These are phyloP conservation scores for Fusarium protoensiforme DNA, from an alignment of 2,329 filamentous ascomycete genomes.

Conservation along the genomic window DNA sequence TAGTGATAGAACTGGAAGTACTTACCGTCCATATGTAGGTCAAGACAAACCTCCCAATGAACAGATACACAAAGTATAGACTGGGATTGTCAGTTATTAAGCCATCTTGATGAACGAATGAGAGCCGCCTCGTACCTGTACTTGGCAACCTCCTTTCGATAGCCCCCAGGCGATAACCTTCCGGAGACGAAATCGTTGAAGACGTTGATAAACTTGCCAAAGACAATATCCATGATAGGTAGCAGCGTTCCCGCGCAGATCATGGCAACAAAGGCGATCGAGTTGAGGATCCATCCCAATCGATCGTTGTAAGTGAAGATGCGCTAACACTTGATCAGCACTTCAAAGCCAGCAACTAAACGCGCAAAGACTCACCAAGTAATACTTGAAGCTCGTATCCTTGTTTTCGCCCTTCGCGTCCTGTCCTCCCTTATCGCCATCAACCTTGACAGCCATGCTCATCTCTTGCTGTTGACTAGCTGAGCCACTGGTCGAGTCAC, in stretches of 20 bases:
- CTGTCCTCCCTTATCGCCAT: background rate
- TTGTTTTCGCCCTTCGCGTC: slow-evolving; percentile 19
- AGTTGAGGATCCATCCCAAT: slow-evolving; percentile 51
- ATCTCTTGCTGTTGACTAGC: slow-evolving; percentile 3
- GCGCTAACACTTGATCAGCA: slow-evolving; percentile 39
- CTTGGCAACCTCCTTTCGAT: slow-evolving; percentile 60
- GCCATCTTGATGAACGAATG: background rate
- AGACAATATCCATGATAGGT: slow-evolving; percentile 69
- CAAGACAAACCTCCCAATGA: slow-evolving; percentile 64
- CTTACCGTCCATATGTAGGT: slow-evolving; percentile 65
- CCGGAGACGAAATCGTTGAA: slow-evolving; percentile 67
- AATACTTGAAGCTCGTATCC: slow-evolving; percentile 41
- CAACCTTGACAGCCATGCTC: background rate
- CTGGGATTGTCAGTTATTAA: slow-evolving; percentile 44
- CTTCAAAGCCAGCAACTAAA: background rate
- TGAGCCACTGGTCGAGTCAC: background rate
- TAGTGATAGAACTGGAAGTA: background rate
- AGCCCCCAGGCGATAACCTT: slow-evolving; percentile 55
- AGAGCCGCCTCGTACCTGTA: slow-evolving; percentile 47
- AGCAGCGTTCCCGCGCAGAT: slow-evolving; percentile 52
- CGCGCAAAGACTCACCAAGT: slow-evolving; percentile 28
- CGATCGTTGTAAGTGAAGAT: slow-evolving; percentile 54
- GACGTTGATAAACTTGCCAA: slow-evolving; percentile 64
- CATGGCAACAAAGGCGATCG: slow-evolving; percentile 50
- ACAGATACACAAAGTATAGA: slow-evolving; percentile 68